Evolutionary conservation across 345 rosid species (phyloP).

Genomic region (Microcos paniculata): DNA sequence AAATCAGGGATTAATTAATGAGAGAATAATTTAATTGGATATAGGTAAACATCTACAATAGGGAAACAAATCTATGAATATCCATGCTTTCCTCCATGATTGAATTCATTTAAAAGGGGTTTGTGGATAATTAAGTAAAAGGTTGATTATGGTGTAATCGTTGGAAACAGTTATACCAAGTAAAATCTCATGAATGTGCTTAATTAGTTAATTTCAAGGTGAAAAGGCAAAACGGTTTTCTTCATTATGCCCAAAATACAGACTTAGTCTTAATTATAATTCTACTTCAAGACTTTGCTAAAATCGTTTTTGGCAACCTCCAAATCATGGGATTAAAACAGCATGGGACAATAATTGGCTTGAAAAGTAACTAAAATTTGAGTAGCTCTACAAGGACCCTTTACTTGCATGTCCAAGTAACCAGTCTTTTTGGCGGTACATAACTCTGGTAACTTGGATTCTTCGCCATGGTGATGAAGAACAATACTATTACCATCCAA

Average conservation of each 20-base stretch:
- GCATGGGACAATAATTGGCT: background rate
- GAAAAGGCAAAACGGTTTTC: background rate
- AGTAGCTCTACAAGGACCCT: background rate
- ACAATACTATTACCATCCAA: slow-evolving; percentile 8
- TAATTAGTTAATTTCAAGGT: background rate
- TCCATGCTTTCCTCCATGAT: background rate
- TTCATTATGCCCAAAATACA: background rate
- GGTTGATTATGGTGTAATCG: background rate
- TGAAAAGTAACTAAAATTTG: background rate
- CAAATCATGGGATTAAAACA: background rate
- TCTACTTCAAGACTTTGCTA: background rate
- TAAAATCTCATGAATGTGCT: background rate
- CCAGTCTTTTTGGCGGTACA: too few species aligned
- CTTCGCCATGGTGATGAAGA: background rate
- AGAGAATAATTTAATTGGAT: background rate
- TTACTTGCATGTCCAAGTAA: background rate
- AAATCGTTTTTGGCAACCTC: background rate
- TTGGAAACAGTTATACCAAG: background rate
- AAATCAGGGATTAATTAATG: background rate
- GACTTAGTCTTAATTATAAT: background rate
- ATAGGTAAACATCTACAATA: background rate
- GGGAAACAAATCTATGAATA: background rate
- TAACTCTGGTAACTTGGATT: background rate
- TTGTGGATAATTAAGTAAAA: background rate
- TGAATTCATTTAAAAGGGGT: background rate